Evolutionary conservation across 768 basidiomycete genomes (phyloP), one percentile per base, ranked within the genome.

Genomic region (Termitomyces sp.): DNA sequence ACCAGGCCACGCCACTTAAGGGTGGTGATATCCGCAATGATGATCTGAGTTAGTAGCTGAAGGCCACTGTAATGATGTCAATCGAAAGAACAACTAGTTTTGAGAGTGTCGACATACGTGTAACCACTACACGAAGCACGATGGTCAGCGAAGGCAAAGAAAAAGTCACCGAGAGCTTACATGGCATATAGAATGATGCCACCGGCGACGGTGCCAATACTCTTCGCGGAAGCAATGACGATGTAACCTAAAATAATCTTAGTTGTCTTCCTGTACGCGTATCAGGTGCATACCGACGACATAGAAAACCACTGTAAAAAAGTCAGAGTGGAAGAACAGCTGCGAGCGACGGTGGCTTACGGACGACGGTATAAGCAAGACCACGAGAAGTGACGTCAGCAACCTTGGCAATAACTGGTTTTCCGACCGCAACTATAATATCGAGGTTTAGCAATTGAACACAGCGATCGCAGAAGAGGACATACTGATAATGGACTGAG

Each of bases 391-490:
- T 75, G 8, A 88, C 83, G 69, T 92, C 89, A 9, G 89, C 84
- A 45, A 90, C 71, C 72, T 91, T 91, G 1, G 90, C 89, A 63
- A 89, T 84, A 42, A 88, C 76, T 1, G 90, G 89, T 73, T 91
- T 90, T 45, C 80, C 80, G 50, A 76, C 75, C 55, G 77, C 71
- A 61, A 81, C 74, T 74, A 59, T 29, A 20, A 25, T 25, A 25
- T 42, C 29, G 47, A 42, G 45, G 3, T 36, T 66, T 5, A 60
- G 61, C 31, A 7, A 7, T 42, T 50, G 20, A 32, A 54, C 17
- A 56, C 29, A 45, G 40, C n/a, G 9, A 40, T 4, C 9, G 20
- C 32, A 49, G 7, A 46, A 45, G 11, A 14, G 31, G 40, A 54
- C 78, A 40, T 54, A 87, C 85, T 67, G 56, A 86, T 85, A 48